Percentiles rank a stretch among this genome's conserved stretches.
Evolutionary conservation across 306 rosid species (phyloP).

Genomic region (Senna tora): DNA sequence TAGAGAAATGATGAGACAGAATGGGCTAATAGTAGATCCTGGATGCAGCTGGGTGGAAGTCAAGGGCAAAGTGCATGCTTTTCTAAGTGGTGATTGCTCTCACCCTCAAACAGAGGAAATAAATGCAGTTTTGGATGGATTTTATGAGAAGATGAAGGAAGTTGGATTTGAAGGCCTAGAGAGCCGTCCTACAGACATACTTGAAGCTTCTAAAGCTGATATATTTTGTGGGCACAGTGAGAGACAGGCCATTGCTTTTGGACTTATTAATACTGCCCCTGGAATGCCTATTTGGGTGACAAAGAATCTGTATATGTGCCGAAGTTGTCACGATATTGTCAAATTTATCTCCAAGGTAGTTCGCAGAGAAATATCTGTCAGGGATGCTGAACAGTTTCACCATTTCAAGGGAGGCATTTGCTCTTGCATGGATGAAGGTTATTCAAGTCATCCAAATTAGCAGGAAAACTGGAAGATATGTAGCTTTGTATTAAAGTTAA

Average conservation of each 20-base stretch:
- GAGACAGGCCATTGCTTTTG: constrained; percentile 77
- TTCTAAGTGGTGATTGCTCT: constrained; percentile 69
- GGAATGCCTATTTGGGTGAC: constrained; percentile 88
- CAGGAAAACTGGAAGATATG: constrained; percentile 31
- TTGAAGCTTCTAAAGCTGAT: constrained; percentile 83
- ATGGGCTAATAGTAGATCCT: constrained; percentile 77
- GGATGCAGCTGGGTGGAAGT: constrained; percentile 97
- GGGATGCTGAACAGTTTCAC: constrained; percentile 84
- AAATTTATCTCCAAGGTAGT: constrained; percentile 78
- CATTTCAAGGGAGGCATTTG: constrained; percentile 88
- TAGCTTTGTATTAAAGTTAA: constrained; percentile 29
- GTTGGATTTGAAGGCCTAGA: constrained; percentile 44
- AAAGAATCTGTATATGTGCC: constrained; percentile 89
- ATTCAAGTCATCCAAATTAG: constrained; percentile 43
- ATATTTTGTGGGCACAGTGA: constrained; percentile 96
- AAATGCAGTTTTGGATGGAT: constrained; percentile 62
- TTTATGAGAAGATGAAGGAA: constrained; percentile 75
- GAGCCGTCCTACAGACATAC: constrained; percentile 43
- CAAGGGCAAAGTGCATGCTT: constrained; percentile 86
- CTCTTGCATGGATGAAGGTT: constrained; percentile 83
- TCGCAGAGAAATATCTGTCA: constrained; percentile 79
- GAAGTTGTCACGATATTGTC: constrained; percentile 66
- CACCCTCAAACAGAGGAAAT: constrained; percentile 76
- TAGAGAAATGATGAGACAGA: constrained; percentile 69
- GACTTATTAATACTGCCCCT: constrained; percentile 76